A percentile compares a stretch with the other conserved stretches of the same genome.
Conservation (phyloP, 768 basidiomycete species). For the Boletus barrowsii region DNA sequence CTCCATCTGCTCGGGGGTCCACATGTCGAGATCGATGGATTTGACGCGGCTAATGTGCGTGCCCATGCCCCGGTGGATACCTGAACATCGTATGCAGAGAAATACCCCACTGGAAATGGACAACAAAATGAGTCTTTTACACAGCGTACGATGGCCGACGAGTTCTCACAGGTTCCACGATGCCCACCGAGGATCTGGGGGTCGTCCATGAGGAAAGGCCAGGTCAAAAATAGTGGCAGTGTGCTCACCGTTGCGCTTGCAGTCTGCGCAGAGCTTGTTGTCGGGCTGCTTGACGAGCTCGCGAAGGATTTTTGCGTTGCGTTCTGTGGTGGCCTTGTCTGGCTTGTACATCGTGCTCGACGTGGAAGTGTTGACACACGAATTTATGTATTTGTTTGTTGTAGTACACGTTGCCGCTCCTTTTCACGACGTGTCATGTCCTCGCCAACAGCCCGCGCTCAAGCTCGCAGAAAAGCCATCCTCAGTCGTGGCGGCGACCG, state of each 20-base stretch:
- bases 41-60: conserved; percentile 98
- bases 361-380: background rate
- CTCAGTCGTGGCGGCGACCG: conserved; percentile 68
- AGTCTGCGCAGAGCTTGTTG: conserved; percentile 95
- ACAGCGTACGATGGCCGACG: background rate
- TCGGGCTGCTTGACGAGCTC: conserved; percentile 87
- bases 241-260: conserved; percentile 89
- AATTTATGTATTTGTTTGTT: too few species aligned
- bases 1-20: conserved; percentile 98
- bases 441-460: conserved; percentile 66
- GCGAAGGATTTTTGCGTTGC: conserved; percentile 71
- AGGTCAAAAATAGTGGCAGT: background rate
- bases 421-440: conserved; percentile 23
- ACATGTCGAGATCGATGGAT: conserved; percentile 94
- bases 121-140: background rate
- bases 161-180: conserved; percentile 86
- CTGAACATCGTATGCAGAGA: conserved; percentile 95
- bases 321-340: conserved; percentile 85
- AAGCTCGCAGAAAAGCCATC: conserved; percentile 76
- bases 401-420: conserved; percentile 6
- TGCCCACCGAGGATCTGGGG: conserved; percentile 92
- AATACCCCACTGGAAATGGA: conserved; percentile 70
- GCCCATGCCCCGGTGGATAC: conserved; percentile 96
- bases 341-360: conserved; percentile 44
- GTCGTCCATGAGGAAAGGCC: background rate